Base-by-base conservation (phyloP, 805 yeast species). In the Ogataea ramenticola region DNA sequence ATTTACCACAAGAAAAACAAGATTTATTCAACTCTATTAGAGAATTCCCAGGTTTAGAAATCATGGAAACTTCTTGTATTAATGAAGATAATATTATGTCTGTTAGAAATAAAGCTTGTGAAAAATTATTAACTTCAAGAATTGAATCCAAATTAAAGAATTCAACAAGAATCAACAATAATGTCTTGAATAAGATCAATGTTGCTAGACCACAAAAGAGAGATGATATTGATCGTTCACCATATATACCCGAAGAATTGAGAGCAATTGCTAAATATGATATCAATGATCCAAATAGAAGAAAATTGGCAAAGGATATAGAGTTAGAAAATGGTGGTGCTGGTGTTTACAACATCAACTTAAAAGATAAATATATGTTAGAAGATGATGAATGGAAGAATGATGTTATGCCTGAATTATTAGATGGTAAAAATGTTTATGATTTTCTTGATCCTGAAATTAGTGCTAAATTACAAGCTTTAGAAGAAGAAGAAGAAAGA, bases 321-420 rank as follows among this genome's bases (percentile, higher is more conserved):
- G 99, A 93, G 70, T 83, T 76, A 41, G 96, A 85, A 63, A 87
- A 93, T 58, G 99, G 99, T 62, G 99, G 99, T 62, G 97, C 99
- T 37, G 99, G 99, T 74, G 99, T 93, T 31, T 93, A 70, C 74
- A 93, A 89, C 70, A 79, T 93, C 61, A 89, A 93, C 70, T 74
- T 93, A 69, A 87, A 89, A 64, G 98, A 91, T 61, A 85, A 82
- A 59, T 93, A 95, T 67, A 54, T 93, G 49, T 73, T 93, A 55
- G 99, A 91, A 54, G 91, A 93, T 62, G 98, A 91, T 42, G 95
- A 87, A 51, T 93, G 99, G 99, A 91, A 91, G 76, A 80, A 88
- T 53, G 99, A 93, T 66, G 76, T 84, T 49, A 88, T 93, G 88
- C 99, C 99, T 24, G 99, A 93, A 72, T 76, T 93, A 43, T 71